Evolutionary conservation across 495 filamentous ascomycete genomes (phyloP), one percentile per base, ranked within the genome.

Genomic region (Podospora pseudocomata): DNA sequence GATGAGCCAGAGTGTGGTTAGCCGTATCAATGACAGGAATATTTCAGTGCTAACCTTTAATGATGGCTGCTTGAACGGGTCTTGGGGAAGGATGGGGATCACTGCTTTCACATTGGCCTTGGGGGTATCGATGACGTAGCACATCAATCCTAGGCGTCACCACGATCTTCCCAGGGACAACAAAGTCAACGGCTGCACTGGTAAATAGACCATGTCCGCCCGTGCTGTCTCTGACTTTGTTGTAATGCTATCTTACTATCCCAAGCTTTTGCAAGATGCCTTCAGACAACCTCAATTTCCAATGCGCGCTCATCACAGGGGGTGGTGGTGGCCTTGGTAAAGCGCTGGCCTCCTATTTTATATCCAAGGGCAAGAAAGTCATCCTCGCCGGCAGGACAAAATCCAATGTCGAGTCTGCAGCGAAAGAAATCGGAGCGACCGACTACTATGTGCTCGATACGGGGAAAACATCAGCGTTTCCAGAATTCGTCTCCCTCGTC

Each of bases 261-360:
- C 30, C 30, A 32, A 0, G 4, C 30, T 32, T 32, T 32, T 18
- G 15, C 39, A 49, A 49, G 39, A 58, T 58, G 55, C 2, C 13
- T 20, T 58, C 63, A 23, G 57, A 65, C 57, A 68, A 68, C 19
- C 69, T 76, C 27, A 55, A 65, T 20, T 80, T 82, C 34, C 72
- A 77, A 20, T 82, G 79, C 66, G 80, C 77, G 65, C 67, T 81
- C 3, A 70, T 82, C 34, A 83, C 82, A 28, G 84, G 82, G 60
- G 81, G 82, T 26, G 81, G 76, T 27, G 81, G 80, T 63, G 83
- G 83, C 57, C 78, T 86, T 63, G 83, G 83, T 39, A 73, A 76
- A 55, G 80, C 81, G 18, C 73, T 84, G 20, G 72, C 82, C 0
- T 55, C 79, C 26, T 80, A 79, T 65, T 73, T 86, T 30, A 71